Base-by-base conservation (phyloP, 2,329 filamentous ascomycete genomes). In the Botrytis galanthina region DNA sequence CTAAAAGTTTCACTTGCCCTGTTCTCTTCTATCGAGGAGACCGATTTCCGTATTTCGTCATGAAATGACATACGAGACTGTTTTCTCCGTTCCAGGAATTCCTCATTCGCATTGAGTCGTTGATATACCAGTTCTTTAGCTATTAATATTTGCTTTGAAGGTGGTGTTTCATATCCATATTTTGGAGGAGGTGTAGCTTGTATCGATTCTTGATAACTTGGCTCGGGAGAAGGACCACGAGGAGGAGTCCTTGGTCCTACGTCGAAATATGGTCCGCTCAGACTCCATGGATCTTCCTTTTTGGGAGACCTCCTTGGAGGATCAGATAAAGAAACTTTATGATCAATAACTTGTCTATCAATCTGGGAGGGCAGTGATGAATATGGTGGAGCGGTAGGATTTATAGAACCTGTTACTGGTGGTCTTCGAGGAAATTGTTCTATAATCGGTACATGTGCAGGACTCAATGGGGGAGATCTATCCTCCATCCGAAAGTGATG, bases 101-200 rank as follows among this genome's bases (percentile, higher is more conserved):
- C 76, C 22, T 80, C 78, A 74, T 81, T 80, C 26, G 75, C 75
- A 35, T 61, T 74, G 6, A 80, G 60, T 35, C 77, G 75, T 46
- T 60, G 74, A 60, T 74, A 72, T 6, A 80, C 77, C 8, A 77
- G 60, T 61, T 80, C 78, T 64, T 75, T 77, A 18, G 77, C 73
- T 46, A 80, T 80, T 18, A 78, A 63, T 39, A 54, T 72, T 59
- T 66, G 67, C 18, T 57, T 62, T 16, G 54, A 46, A 39, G 78
- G 77, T 39, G 78, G 78, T 37, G 76, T 54, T 48, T 78, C 76
- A 70, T 72, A 72, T 59, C 71, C 59, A 54, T 74, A 73, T 51
- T 74, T 37, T 16, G 68, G 68, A 37, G 71, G 71, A 9, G 71
- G 71, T 29, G 64, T 69, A 26, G 66, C 35, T 32, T 69, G 66